Evolutionary conservation across 176 grass and related monocot species (phyloP), one percentile per base, ranked within the genome.

Genomic region (Avena sativa): DNA sequence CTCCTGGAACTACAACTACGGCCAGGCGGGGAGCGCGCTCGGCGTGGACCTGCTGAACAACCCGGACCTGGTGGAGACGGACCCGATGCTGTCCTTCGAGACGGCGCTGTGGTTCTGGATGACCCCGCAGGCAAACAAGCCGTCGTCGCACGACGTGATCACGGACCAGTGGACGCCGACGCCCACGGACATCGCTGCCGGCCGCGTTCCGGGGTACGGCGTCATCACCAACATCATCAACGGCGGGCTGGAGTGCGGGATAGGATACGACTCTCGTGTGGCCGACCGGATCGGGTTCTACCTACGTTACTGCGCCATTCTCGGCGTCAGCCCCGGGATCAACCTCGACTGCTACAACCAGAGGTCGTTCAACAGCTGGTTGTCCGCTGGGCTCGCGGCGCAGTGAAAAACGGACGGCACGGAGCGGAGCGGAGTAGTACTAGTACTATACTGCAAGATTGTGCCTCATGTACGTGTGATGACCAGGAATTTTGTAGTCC

Each of bases 81-180:
- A 47, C 8, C 44, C 0, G 44, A 0, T 1, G 44, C 44, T 97
- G 46, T 88, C 90, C 0, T 94, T 94, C 74, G 72, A 92, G 86
- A 83, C 90, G 32, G 90, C 90, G 25, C 11, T 94, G n/a, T 94
- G 92, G 92, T 86, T 88, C 84, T 94, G 90, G 92, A 94, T 87
- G 92, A 91, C 71, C 44, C 44, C 44, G 44, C 44, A 47, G 44
- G 44, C 6, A 9, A 47, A 47, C 44, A 47, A 47, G 44, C 44
- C 88, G 73, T 89, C 92, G 21, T 94, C 92, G 32, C 92, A 94
- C 10, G 84, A 19, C 4, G 92, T 89, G 30, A 67, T 89, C 47
- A 91, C 92, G 0, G 86, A 65, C 0, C 67, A 65, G 53, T 91
- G 89, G 87, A 89, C 14, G 2, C 84, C 89, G 1, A 8, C 75